phyloP scores from a whole-genome alignment of 306 rosid species.

The Purshia tridentata region DNA sequence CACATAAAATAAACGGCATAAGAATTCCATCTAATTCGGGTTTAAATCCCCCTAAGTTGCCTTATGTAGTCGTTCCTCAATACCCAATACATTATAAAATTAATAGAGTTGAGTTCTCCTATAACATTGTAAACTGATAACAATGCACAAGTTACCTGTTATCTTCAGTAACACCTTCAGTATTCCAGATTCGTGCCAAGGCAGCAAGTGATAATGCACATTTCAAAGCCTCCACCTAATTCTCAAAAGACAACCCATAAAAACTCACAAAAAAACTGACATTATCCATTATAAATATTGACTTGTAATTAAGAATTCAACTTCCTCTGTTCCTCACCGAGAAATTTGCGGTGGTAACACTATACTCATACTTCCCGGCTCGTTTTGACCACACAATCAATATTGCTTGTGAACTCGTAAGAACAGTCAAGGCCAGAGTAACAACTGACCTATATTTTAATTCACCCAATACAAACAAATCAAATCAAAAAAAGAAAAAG shows the following conservation, averaged over 20 bases:
- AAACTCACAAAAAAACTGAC: background rate
- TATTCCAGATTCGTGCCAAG: conserved; percentile 63
- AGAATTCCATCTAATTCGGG: background rate
- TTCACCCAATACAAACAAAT: conserved; percentile 5
- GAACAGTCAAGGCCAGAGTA: conserved; percentile 76
- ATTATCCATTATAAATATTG: background rate
- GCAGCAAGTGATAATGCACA: conserved; percentile 79
- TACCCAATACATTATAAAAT: background rate
- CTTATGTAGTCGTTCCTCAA: background rate
- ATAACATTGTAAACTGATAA: background rate
- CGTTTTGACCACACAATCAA: conserved; percentile 94
- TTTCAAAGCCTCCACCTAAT: conserved; percentile 85
- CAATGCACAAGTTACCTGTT: conserved; percentile 45
- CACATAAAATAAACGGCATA: background rate
- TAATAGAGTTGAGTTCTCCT: background rate
- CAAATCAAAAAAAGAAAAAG: background rate
- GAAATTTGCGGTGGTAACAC: conserved; percentile 95
- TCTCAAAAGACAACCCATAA: conserved; percentile 23
- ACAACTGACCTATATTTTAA: conserved; percentile 65
- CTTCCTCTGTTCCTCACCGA: conserved; percentile 43
- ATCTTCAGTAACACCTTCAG: conserved; percentile 84
- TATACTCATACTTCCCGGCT: conserved; percentile 93
- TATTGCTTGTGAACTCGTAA: conserved; percentile 94
- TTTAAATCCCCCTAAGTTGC: background rate
- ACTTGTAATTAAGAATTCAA: background rate